Conservation (phyloP, 2,329 filamentous ascomycete genomes). For the Sclerotinia nivalis region DNA sequence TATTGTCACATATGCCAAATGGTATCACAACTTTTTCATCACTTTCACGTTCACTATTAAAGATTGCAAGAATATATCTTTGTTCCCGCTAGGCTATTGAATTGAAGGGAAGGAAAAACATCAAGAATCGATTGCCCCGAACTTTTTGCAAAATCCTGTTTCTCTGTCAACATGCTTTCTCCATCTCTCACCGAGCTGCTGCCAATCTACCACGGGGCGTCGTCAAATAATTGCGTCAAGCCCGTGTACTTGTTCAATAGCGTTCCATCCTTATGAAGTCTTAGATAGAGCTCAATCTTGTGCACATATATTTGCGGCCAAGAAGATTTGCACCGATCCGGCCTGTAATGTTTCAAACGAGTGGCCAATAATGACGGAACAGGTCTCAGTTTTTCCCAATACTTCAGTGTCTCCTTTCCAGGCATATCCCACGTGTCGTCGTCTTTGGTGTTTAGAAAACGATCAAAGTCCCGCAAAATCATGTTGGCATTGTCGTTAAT, state of each 20-base stretch:
- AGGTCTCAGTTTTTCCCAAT: neutral
- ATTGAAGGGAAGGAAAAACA: too few species aligned
- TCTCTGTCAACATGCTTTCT: neutral
- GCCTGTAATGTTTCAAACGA: rapidly evolving
- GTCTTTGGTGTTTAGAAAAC: neutral
- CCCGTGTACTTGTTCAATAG: neutral
- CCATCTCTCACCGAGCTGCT: neutral
- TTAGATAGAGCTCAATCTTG: rapidly evolving
- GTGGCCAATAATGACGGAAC: rapidly evolving
- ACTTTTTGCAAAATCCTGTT: too few species aligned
- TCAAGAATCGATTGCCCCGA: too few species aligned
- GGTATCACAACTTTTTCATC: too few species aligned
- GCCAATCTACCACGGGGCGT: neutral
- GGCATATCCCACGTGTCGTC: neutral
- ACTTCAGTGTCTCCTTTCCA: neutral
- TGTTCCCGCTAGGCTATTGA: too few species aligned
- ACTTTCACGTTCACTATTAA: too few species aligned
- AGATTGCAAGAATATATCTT: too few species aligned
- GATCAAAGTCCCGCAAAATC: neutral
- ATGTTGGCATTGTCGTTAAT: rapidly evolving
- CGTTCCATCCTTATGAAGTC: neutral
- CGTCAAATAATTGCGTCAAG: neutral
- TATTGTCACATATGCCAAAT: too few species aligned
- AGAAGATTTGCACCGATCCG: neutral
- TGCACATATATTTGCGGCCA: neutral